These are phyloP conservation scores for Orbilia brochopaga DNA, from an alignment of 2,329 filamentous ascomycete genomes.

Conservation along the genomic window DNA sequence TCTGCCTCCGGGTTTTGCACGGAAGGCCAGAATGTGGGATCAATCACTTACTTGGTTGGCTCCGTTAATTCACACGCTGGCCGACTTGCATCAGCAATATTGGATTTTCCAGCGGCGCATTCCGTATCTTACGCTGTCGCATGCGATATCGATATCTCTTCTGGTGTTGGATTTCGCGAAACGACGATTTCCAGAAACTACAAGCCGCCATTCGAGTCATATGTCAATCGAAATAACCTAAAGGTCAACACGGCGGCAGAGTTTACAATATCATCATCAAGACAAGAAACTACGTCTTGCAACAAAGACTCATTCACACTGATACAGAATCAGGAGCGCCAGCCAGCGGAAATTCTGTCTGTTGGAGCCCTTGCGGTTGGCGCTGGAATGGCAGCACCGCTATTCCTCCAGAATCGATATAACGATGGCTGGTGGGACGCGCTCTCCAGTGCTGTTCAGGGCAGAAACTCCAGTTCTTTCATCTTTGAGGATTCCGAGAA, in stretches of 20 bases:
- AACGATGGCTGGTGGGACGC: constrained; percentile 45
- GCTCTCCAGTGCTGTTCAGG: constrained; percentile 17
- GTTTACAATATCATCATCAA: constrained; percentile 33
- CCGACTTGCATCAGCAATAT: constrained; percentile 25
- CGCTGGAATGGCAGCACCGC: constrained; percentile 28
- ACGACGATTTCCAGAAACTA: constrained; percentile 45
- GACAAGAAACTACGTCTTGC: constrained; percentile 10
- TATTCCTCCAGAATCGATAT: constrained; percentile 44
- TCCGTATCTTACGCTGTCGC: constrained; percentile 37
- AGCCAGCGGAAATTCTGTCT: constrained; percentile 27
- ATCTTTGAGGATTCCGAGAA: constrained; percentile 35
- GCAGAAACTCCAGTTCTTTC: constrained; percentile 33
- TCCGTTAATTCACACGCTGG: constrained; percentile 41
- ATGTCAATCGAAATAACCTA: constrained; percentile 24
- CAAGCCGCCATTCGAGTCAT: constrained; percentile 37
- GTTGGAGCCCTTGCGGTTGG: constrained; percentile 37
- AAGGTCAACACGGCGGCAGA: constrained; percentile 36
- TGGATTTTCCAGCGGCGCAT: constrained; percentile 29
- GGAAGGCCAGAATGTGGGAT: constrained; percentile 13
- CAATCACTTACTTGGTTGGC: constrained; percentile 40
- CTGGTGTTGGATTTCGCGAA: constrained; percentile 36
- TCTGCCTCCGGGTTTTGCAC: constrained; percentile 39
- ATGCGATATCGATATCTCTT: constrained; percentile 39
- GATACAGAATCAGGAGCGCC: constrained; percentile 35
- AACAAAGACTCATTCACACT: constrained; percentile 26